A percentile compares a stretch with the other conserved stretches of the same genome.
phyloP scores from a whole-genome alignment of 1,284 basidiomycete genomes.

The Ganoderma sp. region DNA sequence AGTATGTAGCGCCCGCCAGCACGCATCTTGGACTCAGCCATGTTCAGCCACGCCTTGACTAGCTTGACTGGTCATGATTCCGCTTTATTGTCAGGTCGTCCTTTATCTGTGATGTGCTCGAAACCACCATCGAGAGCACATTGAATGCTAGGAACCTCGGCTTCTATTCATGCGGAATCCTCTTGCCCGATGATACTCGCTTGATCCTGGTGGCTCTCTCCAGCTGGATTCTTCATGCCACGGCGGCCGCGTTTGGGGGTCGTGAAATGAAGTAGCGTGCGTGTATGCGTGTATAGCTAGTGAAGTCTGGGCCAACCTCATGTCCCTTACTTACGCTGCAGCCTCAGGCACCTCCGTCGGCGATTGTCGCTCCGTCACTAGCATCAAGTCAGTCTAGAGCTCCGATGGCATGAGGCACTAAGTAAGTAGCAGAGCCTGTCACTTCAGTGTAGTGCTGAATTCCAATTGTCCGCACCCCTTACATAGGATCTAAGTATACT shows the following conservation, averaged over 20 bases:
- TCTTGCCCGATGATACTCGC: too few species aligned
- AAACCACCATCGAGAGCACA: too few species aligned
- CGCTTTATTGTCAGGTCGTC: too few species aligned
- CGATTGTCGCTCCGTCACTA: background rate
- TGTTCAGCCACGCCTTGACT: too few species aligned
- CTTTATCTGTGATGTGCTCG: too few species aligned
- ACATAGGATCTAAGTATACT: background rate
- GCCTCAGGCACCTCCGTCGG: background rate
- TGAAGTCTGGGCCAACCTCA: background rate
- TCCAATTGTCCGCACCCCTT: background rate
- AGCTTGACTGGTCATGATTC: too few species aligned
- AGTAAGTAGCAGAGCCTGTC: background rate
- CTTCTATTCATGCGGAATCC: too few species aligned
- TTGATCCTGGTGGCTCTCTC: too few species aligned
- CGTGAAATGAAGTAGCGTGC: background rate
- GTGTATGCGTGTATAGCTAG: background rate
- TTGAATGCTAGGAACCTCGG: too few species aligned
- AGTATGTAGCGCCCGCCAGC: too few species aligned
- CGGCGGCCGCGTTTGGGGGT: too few species aligned
- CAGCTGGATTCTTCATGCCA: background rate
- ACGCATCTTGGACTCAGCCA: too few species aligned
- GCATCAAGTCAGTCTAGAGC: background rate
- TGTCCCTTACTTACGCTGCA: background rate
- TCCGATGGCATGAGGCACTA: background rate
- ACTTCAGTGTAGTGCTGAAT: background rate